A percentile compares a stretch with the other conserved stretches of the same genome.
Evolutionary conservation across 768 basidiomycete species (phyloP).

Genomic region (Rubroboletus pulcherrimus): DNA sequence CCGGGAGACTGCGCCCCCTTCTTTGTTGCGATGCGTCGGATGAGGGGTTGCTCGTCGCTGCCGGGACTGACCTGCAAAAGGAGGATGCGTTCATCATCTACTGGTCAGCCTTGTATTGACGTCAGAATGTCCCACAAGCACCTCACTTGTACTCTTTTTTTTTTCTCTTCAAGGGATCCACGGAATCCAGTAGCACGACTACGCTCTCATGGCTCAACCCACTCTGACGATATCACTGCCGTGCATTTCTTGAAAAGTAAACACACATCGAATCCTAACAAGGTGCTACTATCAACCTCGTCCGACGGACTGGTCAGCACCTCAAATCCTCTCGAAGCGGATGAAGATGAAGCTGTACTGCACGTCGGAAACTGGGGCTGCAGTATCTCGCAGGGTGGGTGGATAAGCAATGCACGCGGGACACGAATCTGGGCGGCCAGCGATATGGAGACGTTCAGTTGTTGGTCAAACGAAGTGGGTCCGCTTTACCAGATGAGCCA

Average conservation of each 20-base stretch:
- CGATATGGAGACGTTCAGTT: constrained; percentile 93
- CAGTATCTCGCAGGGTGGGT: constrained; percentile 75
- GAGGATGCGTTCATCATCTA: constrained; percentile 83
- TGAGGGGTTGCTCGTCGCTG: constrained; percentile 72
- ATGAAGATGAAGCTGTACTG: constrained; percentile 84
- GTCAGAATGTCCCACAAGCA: background rate
- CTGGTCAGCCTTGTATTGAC: constrained; percentile 50
- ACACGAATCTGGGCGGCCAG: constrained; percentile 75
- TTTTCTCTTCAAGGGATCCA: constrained; percentile 61
- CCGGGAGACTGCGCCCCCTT: constrained; percentile 42
- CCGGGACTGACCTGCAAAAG: constrained; percentile 75
- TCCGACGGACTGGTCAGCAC: constrained; percentile 79
- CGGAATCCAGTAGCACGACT: constrained; percentile 69
- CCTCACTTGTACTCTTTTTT: background rate
- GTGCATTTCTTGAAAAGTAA: constrained; percentile 46
- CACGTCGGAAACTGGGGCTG: constrained; percentile 85
- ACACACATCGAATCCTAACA: constrained; percentile 33
- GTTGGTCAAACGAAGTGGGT: constrained; percentile 72
- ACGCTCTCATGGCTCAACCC: constrained; percentile 77
- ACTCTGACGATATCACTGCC: constrained; percentile 89
- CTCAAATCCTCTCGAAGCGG: constrained; percentile 67
- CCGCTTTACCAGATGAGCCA: background rate
- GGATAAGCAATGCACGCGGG: constrained; percentile 41
- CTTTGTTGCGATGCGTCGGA: constrained; percentile 68
- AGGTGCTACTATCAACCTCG: constrained; percentile 71